These are phyloP conservation scores for Fraxinus nigra DNA, from an alignment of 305 asterid species.

Conservation along the genomic window DNA sequence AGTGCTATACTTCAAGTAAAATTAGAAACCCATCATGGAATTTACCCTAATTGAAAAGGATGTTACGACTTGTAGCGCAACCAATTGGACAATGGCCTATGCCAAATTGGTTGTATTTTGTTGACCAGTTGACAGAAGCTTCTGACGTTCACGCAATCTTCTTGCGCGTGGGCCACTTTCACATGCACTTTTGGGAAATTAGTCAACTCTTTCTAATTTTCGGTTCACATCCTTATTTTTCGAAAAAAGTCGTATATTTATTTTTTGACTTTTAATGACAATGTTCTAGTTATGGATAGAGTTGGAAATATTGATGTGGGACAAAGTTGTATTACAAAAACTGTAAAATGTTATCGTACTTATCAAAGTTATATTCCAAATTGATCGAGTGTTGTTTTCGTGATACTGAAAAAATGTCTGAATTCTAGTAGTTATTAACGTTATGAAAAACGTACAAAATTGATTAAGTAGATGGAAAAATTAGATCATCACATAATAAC, in stretches of 20 bases:
- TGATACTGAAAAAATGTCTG: neutral
- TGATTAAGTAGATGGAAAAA: neutral
- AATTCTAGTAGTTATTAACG: neutral
- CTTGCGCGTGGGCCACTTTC: neutral
- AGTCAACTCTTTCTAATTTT: neutral
- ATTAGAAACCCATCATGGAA: neutral
- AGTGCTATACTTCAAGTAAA: neutral
- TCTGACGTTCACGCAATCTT: neutral
- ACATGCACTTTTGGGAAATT: neutral
- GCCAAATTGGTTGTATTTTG: conserved; percentile 13
- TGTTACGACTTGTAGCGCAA: neutral
- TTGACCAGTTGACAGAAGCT: conserved; percentile 25
- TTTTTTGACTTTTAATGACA: neutral
- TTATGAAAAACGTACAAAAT: neutral
- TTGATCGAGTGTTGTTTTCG: neutral
- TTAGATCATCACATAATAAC: neutral
- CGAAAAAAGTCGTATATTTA: neutral
- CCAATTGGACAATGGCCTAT: neutral
- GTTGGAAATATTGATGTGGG: neutral
- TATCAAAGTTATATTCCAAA: neutral
- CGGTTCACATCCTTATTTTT: neutral
- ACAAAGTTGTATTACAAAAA: neutral
- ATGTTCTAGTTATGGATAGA: neutral
- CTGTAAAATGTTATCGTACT: neutral
- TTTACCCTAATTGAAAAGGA: neutral